These are phyloP conservation scores for Acer saccharum DNA, from an alignment of 345 rosid genomes.

Conservation along the genomic window DNA sequence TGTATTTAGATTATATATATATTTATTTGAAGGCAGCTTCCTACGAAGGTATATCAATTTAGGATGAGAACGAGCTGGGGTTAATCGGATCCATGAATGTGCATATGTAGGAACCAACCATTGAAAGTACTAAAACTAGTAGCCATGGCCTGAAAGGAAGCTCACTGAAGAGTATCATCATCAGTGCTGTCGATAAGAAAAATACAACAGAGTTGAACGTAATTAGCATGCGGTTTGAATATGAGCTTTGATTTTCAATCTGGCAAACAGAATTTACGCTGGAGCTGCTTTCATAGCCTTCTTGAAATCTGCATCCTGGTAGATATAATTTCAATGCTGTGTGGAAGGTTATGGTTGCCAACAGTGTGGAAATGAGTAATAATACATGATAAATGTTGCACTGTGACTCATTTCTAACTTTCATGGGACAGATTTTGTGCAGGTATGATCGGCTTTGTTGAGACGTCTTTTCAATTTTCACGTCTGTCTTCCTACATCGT, in stretches of 20 bases:
- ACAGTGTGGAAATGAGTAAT: neutral
- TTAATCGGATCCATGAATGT: neutral
- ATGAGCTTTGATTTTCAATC: neutral
- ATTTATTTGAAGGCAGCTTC: neutral
- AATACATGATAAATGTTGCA: neutral
- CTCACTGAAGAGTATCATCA: neutral
- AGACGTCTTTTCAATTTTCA: neutral
- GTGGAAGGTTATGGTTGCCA: neutral
- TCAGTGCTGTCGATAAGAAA: slow-evolving; percentile 6
- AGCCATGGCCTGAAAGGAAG: slow-evolving; percentile 3
- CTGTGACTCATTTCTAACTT: neutral
- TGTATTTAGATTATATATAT: no score
- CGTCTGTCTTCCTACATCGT: neutral
- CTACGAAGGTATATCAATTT: neutral
- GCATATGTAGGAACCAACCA: neutral
- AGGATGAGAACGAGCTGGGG: neutral
- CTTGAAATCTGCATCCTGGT: neutral
- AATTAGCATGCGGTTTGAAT: neutral
- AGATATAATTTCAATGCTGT: neutral
- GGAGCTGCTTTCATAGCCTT: neutral
- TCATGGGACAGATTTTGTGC: neutral
- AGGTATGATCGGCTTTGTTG: neutral
- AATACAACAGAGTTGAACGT: slow-evolving; percentile 12
- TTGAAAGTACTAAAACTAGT: neutral
- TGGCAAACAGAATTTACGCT: neutral